Evolutionary conservation across 2,329 filamentous ascomycete species (phyloP).

Genomic region (Pseudogymnoascus sp.): DNA sequence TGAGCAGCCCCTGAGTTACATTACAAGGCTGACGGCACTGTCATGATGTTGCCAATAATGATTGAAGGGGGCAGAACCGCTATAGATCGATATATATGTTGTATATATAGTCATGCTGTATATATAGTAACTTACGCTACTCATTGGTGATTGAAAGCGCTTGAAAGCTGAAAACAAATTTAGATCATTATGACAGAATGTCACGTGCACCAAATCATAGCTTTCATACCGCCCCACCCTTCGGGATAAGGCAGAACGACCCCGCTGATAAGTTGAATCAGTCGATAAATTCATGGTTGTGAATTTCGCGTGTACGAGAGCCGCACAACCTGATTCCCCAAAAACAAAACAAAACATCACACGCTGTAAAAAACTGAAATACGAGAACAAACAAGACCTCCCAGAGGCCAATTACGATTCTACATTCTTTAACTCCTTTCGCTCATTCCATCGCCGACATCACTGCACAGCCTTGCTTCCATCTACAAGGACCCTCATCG

Average conservation of each 20-base stretch:
- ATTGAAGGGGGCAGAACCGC: background rate
- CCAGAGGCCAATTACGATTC: background rate
- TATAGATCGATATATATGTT: background rate
- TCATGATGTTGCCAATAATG: background rate
- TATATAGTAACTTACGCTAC: background rate
- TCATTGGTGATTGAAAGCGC: background rate
- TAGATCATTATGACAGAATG: background rate
- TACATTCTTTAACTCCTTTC: background rate
- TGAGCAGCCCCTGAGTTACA: background rate
- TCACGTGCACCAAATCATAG: constrained; percentile 5
- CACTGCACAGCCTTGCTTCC: constrained; percentile 1
- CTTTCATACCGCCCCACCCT: background rate
- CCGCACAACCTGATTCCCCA: constrained; percentile 8
- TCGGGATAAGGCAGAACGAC: constrained; percentile 7
- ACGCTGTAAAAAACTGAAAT: background rate
- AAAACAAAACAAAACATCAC: constrained; percentile 11
- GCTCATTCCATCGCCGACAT: background rate
- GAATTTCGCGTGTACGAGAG: constrained; percentile 9
- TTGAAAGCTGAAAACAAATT: background rate
- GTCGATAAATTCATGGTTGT: constrained; percentile 4
- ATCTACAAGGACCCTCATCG: constrained; percentile 7
- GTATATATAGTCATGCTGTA: background rate
- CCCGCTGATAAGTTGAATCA: constrained; percentile 5
- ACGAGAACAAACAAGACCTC: constrained; percentile 3
- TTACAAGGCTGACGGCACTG: background rate